These are phyloP conservation scores for Solanum hybrid DNA, from an alignment of 305 asterid genomes.

Conservation along the genomic window DNA sequence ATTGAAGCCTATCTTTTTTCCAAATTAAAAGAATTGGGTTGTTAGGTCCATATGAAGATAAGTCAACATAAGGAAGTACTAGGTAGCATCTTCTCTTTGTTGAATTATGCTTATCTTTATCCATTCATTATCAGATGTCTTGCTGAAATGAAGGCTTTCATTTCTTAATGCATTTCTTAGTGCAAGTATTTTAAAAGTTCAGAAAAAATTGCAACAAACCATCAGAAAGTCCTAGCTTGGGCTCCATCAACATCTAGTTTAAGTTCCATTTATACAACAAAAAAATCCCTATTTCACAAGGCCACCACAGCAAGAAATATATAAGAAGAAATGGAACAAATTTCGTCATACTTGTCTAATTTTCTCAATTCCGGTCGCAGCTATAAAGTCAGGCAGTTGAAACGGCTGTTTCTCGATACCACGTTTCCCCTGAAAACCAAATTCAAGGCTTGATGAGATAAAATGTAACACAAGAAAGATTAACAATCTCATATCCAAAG, in stretches of 20 bases:
- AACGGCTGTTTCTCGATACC: slow-evolving; percentile 94
- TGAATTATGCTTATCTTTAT: background rate
- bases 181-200: background rate
- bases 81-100: background rate
- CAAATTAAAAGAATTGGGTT: background rate
- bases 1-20: background rate
- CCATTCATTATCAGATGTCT: background rate
- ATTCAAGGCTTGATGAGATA: slow-evolving; percentile 36
- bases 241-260: background rate
- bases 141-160: background rate
- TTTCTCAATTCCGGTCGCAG: slow-evolving; percentile 93
- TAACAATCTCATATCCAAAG: background rate
- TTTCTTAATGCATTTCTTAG: background rate
- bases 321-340: background rate
- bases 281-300: background rate
- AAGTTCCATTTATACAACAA: background rate
- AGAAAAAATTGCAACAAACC: background rate
- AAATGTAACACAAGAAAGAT: background rate
- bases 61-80: background rate
- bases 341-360: slow-evolving; percentile 65
- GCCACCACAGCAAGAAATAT: background rate
- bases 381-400: slow-evolving; percentile 95
- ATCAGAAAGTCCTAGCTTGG: background rate
- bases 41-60: background rate
- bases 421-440: slow-evolving; percentile 80